Percentiles rank a stretch among this genome's conserved stretches.
phyloP scores from a whole-genome alignment of 1,284 basidiomycete species.

The Puccinia novopanici region DNA sequence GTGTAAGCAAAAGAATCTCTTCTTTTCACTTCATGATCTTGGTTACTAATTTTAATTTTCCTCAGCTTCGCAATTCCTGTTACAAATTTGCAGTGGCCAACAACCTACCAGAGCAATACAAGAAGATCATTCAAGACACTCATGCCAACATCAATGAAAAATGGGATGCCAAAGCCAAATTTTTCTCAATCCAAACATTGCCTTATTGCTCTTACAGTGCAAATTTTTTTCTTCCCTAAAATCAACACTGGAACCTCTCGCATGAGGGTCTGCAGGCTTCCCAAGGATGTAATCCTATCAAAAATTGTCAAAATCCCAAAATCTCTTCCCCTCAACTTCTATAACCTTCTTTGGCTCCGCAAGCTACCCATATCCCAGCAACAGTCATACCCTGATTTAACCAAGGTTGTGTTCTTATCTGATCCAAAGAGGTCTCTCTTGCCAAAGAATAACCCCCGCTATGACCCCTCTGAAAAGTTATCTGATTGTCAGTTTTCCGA shows the following conservation, averaged over 20 bases:
- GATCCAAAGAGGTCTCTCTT: conserved; percentile 3
- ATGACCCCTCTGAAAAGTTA: no score
- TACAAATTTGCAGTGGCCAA: conserved; percentile 13
- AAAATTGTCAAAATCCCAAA: no score
- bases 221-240: background rate
- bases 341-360: background rate
- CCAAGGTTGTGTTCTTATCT: conserved; percentile 1
- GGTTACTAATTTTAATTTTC: background rate
- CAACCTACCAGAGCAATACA: conserved; percentile 1
- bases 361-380: background rate
- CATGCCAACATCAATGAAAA: conserved; percentile 23
- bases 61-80: background rate
- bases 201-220: conserved; percentile 17
- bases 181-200: conserved; percentile 6
- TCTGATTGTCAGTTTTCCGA: no score
- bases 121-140: background rate
- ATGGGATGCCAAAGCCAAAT: background rate
- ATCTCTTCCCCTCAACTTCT: conserved; percentile 28
- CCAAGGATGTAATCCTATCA: background rate
- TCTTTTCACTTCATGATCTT: background rate
- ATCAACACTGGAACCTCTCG: no score
- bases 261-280: background rate
- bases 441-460: background rate
- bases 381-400: background rate
- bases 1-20: background rate